A percentile compares a stretch with the other conserved stretches of the same genome.
These are phyloP conservation scores for Aspergillus biplanus DNA, from an alignment of 495 filamentous ascomycete genomes.

Conservation along the genomic window DNA sequence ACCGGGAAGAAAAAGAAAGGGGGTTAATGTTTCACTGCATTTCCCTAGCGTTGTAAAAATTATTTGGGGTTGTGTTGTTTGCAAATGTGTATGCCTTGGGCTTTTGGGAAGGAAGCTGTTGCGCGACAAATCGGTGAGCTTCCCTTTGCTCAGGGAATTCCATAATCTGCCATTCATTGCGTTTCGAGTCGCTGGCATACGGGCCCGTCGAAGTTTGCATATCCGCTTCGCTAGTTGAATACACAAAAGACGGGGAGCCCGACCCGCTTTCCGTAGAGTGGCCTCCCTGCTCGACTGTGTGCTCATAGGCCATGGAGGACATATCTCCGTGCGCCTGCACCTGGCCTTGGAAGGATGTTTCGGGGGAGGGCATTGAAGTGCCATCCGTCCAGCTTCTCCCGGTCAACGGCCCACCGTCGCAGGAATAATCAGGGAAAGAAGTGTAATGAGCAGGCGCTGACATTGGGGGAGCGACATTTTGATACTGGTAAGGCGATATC, in stretches of 20 bases:
- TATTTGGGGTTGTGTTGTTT: constrained; percentile 44
- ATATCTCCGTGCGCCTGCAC: constrained; percentile 38
- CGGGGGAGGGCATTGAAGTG: constrained; percentile 45
- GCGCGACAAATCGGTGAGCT: constrained; percentile 40
- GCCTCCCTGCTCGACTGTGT: constrained; percentile 32
- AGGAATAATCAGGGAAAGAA: constrained; percentile 45
- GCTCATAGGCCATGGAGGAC: constrained; percentile 42
- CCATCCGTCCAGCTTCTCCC: constrained; percentile 48
- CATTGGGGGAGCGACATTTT: constrained; percentile 45
- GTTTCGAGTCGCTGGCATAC: constrained; percentile 34
- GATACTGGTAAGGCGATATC: constrained; percentile 43
- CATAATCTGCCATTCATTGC: constrained; percentile 46
- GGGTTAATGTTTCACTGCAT: not conserved
- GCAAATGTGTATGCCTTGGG: constrained; percentile 50
- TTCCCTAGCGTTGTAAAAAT: constrained; percentile 30
- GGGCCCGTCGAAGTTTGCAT: constrained; percentile 32
- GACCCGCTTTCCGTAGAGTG: constrained; percentile 34
- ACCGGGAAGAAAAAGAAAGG: no score
- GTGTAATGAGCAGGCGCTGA: constrained; percentile 51
- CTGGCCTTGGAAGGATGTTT: constrained; percentile 37
- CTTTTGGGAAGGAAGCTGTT: constrained; percentile 45
- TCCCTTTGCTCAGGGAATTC: constrained; percentile 50
- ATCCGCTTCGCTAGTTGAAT: constrained; percentile 41
- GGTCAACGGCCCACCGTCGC: constrained; percentile 35
- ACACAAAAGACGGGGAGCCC: constrained; percentile 41